Evolutionary conservation across 495 filamentous ascomycete genomes (phyloP), one percentile per base, ranked within the genome.

Genomic region (Neurospora sp.): DNA sequence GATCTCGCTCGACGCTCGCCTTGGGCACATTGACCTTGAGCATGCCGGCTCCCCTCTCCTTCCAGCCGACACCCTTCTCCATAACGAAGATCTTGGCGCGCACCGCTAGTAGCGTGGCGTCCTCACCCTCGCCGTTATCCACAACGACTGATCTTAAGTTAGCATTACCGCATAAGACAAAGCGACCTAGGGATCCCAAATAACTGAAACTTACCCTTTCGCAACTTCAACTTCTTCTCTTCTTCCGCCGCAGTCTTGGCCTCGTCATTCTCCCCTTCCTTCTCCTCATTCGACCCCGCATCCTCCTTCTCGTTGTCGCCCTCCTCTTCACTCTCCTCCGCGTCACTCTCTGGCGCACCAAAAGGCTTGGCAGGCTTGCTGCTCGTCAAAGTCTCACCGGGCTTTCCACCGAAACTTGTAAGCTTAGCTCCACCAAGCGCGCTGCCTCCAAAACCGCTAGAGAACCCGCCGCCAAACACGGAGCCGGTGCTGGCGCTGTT

Each of bases 21-120:
- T 83, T 80, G n/a, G 88, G 85, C 10, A 91, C 89, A 76, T 97
- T 97, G 78, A 97, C 85, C 82, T 94, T 94, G 76, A 97, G 87
- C 70, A 88, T 90, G 41, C 94, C 94, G 9, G 89, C 85, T 22
- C 94, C 94, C 35, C 94, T 88, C 81, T 97, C 94, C 77, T 93
- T 93, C 94, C 94, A 97, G 18, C 82, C 80, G 35, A 75, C 78
- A n/a, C 86, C 85, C 74, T 91, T 91, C 71, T 88, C 84, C 75
- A 93, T 92, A 65, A 89, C 80, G 82, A 89, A 97, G 40, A 97
- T 86, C 82, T 94, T 96, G 22, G 91, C 91, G 9, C 86, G 82
- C 5, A 87, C 78, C 85, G 91, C 85, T 77, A 92, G 61, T 76
- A 87, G 81, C 85, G 95, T 80, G 80, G 82, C 90, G 76, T 97